phyloP scores from a whole-genome alignment of 768 basidiomycete genomes.

The Pleurotus eryngii region DNA sequence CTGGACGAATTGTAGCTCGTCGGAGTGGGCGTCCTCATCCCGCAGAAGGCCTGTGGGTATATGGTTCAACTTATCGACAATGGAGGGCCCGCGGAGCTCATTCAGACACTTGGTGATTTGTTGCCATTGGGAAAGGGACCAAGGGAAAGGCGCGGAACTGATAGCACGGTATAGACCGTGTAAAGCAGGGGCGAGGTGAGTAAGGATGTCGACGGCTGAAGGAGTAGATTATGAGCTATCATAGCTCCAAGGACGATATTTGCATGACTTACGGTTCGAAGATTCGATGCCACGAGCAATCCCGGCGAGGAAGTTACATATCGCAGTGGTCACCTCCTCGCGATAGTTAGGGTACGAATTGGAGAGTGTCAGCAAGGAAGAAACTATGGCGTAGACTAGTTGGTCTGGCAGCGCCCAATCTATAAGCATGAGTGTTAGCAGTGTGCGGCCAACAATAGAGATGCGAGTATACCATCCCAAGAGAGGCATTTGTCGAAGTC shows the following conservation, averaged over 20 bases:
- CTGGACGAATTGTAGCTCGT: conserved; percentile 55
- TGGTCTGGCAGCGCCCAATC: conserved; percentile 89
- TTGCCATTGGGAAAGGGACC: conserved; percentile 68
- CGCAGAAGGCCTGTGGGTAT: conserved; percentile 63
- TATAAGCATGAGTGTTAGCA: conserved; percentile 24
- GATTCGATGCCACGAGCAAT: conserved; percentile 54
- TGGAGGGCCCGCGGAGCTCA: conserved; percentile 57
- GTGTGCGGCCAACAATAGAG: neutral
- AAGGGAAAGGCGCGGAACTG: conserved; percentile 72
- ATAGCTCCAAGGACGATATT: neutral
- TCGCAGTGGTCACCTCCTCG: conserved; percentile 50
- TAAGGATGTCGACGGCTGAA: conserved; percentile 67
- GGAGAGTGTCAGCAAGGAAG: conserved; percentile 69
- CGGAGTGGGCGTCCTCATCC: conserved; percentile 46
- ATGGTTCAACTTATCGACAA: conserved; percentile 72
- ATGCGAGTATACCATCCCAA: conserved; percentile 60
- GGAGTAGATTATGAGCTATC: conserved; percentile 1
- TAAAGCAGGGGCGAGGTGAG: conserved; percentile 74
- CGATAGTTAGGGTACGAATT: conserved; percentile 48
- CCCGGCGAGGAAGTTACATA: conserved; percentile 55
- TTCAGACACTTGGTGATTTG: conserved; percentile 50
- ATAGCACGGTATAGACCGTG: conserved; percentile 88
- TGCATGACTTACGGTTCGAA: conserved; percentile 46
- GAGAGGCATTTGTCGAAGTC: conserved; percentile 77
- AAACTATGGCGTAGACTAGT: conserved; percentile 74